Conservation (phyloP, 768 basidiomycete species). For the Leccinum variicolor region DNA sequence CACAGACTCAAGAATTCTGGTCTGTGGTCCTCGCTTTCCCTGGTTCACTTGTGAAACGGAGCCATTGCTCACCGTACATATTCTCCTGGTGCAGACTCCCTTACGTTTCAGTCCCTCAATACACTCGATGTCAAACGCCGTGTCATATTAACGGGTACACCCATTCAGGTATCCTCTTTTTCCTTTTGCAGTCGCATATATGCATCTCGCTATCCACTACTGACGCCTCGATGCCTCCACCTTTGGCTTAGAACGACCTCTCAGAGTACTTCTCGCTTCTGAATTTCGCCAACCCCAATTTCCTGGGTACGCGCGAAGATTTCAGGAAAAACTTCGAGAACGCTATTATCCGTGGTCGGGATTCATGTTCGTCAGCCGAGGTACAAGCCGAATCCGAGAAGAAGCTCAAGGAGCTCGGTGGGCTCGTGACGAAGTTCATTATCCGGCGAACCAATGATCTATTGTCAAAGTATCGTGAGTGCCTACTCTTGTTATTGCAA, state of each 20-base stretch:
- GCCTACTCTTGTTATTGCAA: background rate
- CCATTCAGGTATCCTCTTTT: conserved; percentile 62
- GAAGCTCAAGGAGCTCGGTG: conserved; percentile 88
- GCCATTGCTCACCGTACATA: background rate
- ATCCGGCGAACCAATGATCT: conserved; percentile 93
- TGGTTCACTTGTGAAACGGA: background rate
- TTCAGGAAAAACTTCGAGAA: conserved; percentile 97
- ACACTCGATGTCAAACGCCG: conserved; percentile 82
- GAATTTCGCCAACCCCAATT: conserved; percentile 91
- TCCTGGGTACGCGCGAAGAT: conserved; percentile 81
- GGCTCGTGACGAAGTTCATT: conserved; percentile 88
- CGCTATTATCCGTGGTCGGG: conserved; percentile 84
- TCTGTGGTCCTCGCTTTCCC: conserved; percentile 30
- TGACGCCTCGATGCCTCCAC: background rate
- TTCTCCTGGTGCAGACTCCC: conserved; percentile 54
- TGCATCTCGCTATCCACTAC: background rate
- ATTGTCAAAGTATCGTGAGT: conserved; percentile 89
- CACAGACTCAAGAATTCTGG: conserved; percentile 96
- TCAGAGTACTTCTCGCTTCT: conserved; percentile 93
- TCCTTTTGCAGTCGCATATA: conserved; percentile 1
- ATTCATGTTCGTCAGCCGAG: conserved; percentile 77
- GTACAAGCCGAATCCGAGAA: conserved; percentile 80
- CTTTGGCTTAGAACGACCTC: conserved; percentile 70
- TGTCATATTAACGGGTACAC: conserved; percentile 92
- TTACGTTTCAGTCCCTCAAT: conserved; percentile 83